Conservation (phyloP, 768 basidiomycete genomes). For the Aureoboletus auriporus region DNA sequence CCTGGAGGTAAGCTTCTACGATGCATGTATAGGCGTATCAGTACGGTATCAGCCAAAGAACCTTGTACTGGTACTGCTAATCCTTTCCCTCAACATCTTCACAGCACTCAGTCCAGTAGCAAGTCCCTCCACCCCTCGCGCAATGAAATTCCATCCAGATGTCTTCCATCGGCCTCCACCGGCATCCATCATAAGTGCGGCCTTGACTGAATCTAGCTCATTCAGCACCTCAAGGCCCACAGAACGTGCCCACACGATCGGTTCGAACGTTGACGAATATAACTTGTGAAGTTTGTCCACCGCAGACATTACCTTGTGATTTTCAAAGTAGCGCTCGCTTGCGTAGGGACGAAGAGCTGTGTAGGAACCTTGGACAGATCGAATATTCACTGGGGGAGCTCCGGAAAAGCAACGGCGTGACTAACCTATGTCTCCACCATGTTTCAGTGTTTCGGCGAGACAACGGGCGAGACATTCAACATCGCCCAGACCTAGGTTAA, state of each 20-base stretch:
- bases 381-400: not conserved
- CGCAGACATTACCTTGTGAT: conserved; percentile 80
- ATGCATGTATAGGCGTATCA: no score
- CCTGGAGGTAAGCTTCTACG: no score
- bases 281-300: conserved; percentile 90
- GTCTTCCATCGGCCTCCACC: conserved; percentile 40
- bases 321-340: conserved; percentile 76
- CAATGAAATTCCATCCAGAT: conserved; percentile 29
- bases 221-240: conserved; percentile 89
- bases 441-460: conserved; percentile 50
- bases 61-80: conserved; percentile 6
- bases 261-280: conserved; percentile 62
- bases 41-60: conserved; percentile 5
- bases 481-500: conserved; percentile 92
- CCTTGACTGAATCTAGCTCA: conserved; percentile 80
- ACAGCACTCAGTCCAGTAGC: conserved; percentile 33
- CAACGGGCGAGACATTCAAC: conserved; percentile 67
- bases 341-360: conserved; percentile 76
- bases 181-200: conserved; percentile 77
- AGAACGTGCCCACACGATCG: conserved; percentile 83
- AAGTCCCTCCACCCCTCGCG: conserved; percentile 45
- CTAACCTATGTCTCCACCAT: conserved; percentile 84
- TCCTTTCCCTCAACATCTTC: conserved; percentile 21
- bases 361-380: conserved; percentile 52
- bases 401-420: not conserved